phyloP scores from a whole-genome alignment of 2,329 filamentous ascomycete genomes.

The Penicillium nordicum region DNA sequence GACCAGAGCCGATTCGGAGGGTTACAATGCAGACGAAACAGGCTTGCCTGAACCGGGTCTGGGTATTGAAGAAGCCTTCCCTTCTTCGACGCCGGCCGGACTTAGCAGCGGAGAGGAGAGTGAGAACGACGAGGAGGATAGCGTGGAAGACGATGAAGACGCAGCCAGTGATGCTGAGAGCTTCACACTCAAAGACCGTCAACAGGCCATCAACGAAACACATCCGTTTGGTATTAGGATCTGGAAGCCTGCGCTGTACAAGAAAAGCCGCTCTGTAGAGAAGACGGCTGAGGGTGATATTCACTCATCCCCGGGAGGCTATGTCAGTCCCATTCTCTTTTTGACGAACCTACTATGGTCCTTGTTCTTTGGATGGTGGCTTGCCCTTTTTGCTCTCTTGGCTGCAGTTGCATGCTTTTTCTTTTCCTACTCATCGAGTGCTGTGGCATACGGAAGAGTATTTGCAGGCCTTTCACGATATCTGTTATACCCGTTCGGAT shows the following conservation, averaged over 20 bases:
- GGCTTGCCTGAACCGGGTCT: constrained; percentile 31
- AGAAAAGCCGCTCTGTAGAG: constrained; percentile 93
- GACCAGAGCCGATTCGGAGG: constrained; percentile 36
- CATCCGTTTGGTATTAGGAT: constrained; percentile 98
- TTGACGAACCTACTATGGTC: constrained; percentile 92
- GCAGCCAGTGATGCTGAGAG: constrained; percentile 89
- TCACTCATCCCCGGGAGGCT: constrained; percentile 85
- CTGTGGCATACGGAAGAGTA: constrained; percentile 78
- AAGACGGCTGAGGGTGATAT: constrained; percentile 96
- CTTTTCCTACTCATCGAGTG: constrained; percentile 74
- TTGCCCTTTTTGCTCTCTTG: constrained; percentile 69
- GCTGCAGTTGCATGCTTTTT: constrained; percentile 76
- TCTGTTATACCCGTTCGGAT: constrained; percentile 92
- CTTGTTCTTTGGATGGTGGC: constrained; percentile 92
- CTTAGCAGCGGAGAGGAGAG: constrained; percentile 28
- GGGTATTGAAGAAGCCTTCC: constrained; percentile 19
- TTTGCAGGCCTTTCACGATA: constrained; percentile 82
- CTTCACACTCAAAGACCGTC: constrained; percentile 94
- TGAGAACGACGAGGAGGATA: constrained; percentile 45
- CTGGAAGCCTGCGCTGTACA: constrained; percentile 98
- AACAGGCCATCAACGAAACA: constrained; percentile 97
- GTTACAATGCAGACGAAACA: constrained; percentile 40
- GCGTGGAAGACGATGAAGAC: constrained; percentile 54
- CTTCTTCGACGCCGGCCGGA: constrained; percentile 24
- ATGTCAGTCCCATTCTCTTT: constrained; percentile 78